A percentile compares a stretch with the other conserved stretches of the same genome.
phyloP scores from a whole-genome alignment of 2,329 filamentous ascomycete species.

The Penicillium polonicum region DNA sequence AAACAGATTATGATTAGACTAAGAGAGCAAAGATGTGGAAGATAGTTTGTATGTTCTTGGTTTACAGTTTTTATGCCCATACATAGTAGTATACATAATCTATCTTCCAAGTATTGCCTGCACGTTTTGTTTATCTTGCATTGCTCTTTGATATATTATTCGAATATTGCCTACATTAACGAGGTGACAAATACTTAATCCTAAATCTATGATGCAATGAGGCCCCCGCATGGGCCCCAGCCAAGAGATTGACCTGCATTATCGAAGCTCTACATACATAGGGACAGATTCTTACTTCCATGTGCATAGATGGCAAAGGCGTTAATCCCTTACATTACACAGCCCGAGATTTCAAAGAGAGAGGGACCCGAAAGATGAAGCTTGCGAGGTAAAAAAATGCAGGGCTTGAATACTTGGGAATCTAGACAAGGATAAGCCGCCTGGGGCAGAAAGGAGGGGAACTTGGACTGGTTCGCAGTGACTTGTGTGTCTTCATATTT shows the following conservation, averaged over 20 bases:
- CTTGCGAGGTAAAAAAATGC: slow-evolving; percentile 13
- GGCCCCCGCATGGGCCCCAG: slow-evolving; percentile 18
- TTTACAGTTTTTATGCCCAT: neutral
- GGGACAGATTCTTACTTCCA: neutral
- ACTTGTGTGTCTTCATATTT: slow-evolving; percentile 24
- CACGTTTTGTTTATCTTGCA: too few relatives aligned
- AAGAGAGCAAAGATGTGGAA: neutral
- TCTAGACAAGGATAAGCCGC: slow-evolving; percentile 20
- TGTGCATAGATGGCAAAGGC: neutral
- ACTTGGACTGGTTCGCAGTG: slow-evolving; percentile 9
- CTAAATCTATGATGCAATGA: neutral
- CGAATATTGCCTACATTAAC: neutral
- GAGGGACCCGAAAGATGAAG: neutral
- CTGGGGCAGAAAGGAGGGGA: neutral
- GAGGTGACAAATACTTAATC: neutral
- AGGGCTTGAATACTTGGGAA: slow-evolving; percentile 18
- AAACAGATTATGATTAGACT: neutral
- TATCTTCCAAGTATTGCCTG: too few relatives aligned
- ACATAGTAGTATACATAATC: neutral
- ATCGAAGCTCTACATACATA: neutral
- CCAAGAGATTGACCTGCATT: slow-evolving; percentile 22
- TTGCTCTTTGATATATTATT: too few relatives aligned
- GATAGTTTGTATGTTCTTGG: neutral
- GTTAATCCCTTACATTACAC: neutral
- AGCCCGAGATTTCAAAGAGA: neutral